Evolutionary conservation across 2,329 filamentous ascomycete species (phyloP).

Genomic region (Ampelomyces quisqualis): DNA sequence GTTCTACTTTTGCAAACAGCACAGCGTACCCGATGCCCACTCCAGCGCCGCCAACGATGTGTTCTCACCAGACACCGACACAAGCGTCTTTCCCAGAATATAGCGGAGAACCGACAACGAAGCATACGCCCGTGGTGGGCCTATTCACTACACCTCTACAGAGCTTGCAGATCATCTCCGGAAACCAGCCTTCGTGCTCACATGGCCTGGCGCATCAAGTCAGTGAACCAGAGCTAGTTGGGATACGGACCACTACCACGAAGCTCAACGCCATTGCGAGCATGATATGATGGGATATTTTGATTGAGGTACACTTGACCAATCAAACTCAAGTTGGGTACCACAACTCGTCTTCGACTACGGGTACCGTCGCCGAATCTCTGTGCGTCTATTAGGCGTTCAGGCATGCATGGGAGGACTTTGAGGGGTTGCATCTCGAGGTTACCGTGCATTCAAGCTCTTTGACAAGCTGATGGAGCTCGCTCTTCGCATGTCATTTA

Average conservation of each 20-base stretch:
- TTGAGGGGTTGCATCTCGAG: slow-evolving; percentile 3
- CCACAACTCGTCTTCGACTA: slow-evolving; percentile 6
- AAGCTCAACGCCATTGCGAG: slow-evolving; percentile 40
- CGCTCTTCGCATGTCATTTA: no score
- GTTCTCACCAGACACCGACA: slow-evolving; percentile 24
- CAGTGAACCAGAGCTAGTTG: slow-evolving; percentile 40
- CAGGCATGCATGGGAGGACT: slow-evolving; percentile 6
- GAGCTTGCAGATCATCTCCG: slow-evolving; percentile 25
- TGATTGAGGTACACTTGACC: slow-evolving; percentile 1
- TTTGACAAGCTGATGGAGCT: not conserved
- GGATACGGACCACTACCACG: slow-evolving; percentile 33
- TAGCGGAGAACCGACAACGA: slow-evolving; percentile 9
- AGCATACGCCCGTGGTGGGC: slow-evolving; percentile 30
- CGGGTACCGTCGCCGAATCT: slow-evolving; percentile 6
- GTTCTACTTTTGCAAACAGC: slow-evolving; percentile 19
- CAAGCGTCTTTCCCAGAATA: slow-evolving; percentile 17
- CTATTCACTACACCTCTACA: slow-evolving; percentile 39
- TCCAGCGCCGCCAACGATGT: slow-evolving; percentile 23
- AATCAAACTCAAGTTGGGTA: not conserved
- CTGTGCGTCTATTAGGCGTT: slow-evolving; percentile 12
- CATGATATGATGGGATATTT: no score
- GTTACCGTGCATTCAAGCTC: slow-evolving; percentile 1
- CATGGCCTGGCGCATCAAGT: slow-evolving; percentile 30
- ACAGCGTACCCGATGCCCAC: slow-evolving; percentile 31
- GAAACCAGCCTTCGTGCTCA: slow-evolving; percentile 13